A percentile compares a stretch with the other conserved stretches of the same genome.
Conservation (phyloP, 345 rosid genomes). For the Erysimum cheiranthoides region DNA sequence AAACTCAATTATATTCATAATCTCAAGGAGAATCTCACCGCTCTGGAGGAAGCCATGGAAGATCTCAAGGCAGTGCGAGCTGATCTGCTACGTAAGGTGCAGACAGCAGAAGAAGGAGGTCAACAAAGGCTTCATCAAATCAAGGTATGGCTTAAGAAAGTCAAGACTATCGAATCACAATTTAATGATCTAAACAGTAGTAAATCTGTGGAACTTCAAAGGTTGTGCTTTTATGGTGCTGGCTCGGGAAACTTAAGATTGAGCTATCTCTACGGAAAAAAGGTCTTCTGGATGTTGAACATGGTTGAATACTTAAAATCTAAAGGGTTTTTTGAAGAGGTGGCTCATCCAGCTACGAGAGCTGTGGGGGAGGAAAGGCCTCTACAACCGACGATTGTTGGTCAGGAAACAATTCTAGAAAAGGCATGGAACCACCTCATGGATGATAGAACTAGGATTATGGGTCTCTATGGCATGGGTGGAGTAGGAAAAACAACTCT, state of each 20-base stretch:
- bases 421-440: slow-evolving; percentile 28
- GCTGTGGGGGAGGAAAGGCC: slow-evolving; percentile 20
- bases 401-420: slow-evolving; percentile 16
- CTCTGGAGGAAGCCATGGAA: slow-evolving; percentile 26
- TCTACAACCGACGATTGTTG: slow-evolving; percentile 18
- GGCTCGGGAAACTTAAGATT: slow-evolving; percentile 11
- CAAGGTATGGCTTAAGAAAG: slow-evolving; percentile 34
- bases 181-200: slow-evolving; percentile 9
- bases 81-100: slow-evolving; percentile 27
- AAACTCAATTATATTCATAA: slow-evolving; percentile 2
- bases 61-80: slow-evolving; percentile 27
- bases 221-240: slow-evolving; percentile 17
- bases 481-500: slow-evolving; percentile 48
- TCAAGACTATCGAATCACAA: neutral
- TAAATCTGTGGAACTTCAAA: neutral
- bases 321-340: slow-evolving; percentile 17
- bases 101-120: slow-evolving; percentile 21
- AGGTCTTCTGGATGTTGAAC: neutral
- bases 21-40: slow-evolving; percentile 22
- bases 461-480: slow-evolving; percentile 40
- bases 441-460: slow-evolving; percentile 13
- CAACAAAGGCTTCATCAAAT: slow-evolving; percentile 23
- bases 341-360: slow-evolving; percentile 18
- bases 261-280: slow-evolving; percentile 17
- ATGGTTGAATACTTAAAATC: slow-evolving; percentile 7